Evolutionary conservation across 2,329 filamentous ascomycete genomes (phyloP), one percentile per base, ranked within the genome.

Genomic region (Didymella arachidicola): DNA sequence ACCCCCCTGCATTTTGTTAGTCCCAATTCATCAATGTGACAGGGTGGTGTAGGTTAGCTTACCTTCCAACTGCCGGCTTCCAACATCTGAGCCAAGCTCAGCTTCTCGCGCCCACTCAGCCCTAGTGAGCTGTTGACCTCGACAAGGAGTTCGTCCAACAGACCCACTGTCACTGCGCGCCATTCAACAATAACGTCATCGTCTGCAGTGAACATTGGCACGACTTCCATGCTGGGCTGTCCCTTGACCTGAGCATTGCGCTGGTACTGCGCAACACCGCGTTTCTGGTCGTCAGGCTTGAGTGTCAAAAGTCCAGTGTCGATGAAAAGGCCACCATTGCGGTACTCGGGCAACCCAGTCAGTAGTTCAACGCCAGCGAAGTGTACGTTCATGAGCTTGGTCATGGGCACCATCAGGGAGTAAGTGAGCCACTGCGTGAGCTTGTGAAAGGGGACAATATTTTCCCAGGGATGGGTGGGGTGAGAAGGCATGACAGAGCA

Each of bases 31-130:
- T 25, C 19, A 41, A 25, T 12, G 6, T 16, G 2, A 19, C 12
- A 18, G 14, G 7, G 25, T 26, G 22, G 22, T 19, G 10, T 18
- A 43, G 69, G 86, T 79, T 78, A 43, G 69, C 86, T 79, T 78
- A 95, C 93, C 90, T 98, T 98, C 94, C 95, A 99, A 73, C 92
- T 96, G 50, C 95, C 95, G 14, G 94, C 95, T 78, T 98, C 95
- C 18, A 99, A 83, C 81, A 99, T 87, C 77, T 99, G 95, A 6
- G 93, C 88, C 66, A 98, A 79, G 39, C 82, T 91, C 74, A 99
- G 79, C 67, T 83, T 83, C 65, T 94, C 87, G 36, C 86, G 81
- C 3, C 90, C 92, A 7, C 82, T 83, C 39, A 97, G 79, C 55
- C 86, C 87, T 46, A 97, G 77, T 46, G 85, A 79, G 39, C 81